Percentiles rank a stretch among this genome's conserved stretches.
Conservation (phyloP, 78 protist genomes). For the Dictyostelium brefeldianum region DNA sequence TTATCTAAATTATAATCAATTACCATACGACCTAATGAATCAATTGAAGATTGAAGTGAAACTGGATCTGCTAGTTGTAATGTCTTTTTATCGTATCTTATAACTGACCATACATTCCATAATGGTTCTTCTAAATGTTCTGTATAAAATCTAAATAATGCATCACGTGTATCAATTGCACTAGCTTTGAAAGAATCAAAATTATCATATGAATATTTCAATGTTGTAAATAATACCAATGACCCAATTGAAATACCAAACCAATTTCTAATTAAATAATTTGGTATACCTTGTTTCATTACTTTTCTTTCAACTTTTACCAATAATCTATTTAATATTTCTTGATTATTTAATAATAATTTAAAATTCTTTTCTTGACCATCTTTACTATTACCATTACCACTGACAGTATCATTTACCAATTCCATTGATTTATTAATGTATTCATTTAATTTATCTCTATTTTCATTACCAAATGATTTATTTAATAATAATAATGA, state of each 20-base stretch:
- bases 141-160: slow-evolving; percentile 40
- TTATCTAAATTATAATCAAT: slow-evolving; percentile 16
- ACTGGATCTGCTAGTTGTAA: slow-evolving; percentile 36
- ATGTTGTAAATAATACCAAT: neutral
- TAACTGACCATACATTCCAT: slow-evolving; percentile 61
- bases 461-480: neutral
- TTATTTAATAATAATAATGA: neutral
- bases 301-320: neutral
- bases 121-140: slow-evolving; percentile 61
- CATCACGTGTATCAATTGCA: neutral
- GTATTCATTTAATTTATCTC: neutral
- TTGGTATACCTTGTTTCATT: neutral
- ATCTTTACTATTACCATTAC: neutral
- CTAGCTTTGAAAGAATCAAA: slow-evolving; percentile 10
- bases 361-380: neutral
- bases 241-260: neutral
- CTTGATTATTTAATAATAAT: slow-evolving; percentile 7
- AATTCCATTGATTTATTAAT: neutral
- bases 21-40: slow-evolving; percentile 58
- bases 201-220: slow-evolving; percentile 33
- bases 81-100: slow-evolving; percentile 59
- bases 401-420: neutral
- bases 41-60: slow-evolving; percentile 33
- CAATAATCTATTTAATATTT: neutral
- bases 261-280: slow-evolving; percentile 36